Evolutionary conservation across 768 basidiomycete genomes (phyloP).

Genomic region (Strobilomyces echinocephalus): DNA sequence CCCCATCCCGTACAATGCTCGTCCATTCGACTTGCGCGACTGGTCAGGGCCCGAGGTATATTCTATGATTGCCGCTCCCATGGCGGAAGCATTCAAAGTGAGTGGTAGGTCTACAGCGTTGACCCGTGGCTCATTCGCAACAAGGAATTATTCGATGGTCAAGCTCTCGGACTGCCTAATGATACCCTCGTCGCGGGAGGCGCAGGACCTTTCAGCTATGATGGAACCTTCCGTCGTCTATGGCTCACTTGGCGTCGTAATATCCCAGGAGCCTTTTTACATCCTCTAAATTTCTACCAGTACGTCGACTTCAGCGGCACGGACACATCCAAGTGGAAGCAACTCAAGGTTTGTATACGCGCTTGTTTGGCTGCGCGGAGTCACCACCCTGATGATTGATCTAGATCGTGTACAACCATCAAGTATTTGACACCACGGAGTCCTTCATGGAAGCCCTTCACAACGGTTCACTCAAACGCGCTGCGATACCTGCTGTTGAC

Average conservation of each 20-base stretch:
- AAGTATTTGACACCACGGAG: conserved; percentile 45
- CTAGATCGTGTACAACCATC: conserved; percentile 56
- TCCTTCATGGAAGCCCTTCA: conserved; percentile 51
- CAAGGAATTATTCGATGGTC: conserved; percentile 48
- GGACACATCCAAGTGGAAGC: conserved; percentile 47
- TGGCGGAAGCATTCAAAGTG: conserved; percentile 42
- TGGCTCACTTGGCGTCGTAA: conserved; percentile 52
- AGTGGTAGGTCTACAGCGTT: background rate
- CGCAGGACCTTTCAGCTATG: conserved; percentile 52
- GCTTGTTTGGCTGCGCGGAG: background rate
- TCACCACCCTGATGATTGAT: background rate
- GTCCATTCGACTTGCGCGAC: conserved; percentile 32
- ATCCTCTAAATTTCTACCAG: conserved; percentile 50
- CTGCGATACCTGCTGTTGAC: conserved; percentile 27
- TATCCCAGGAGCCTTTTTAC: conserved; percentile 48
- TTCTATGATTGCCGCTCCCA: conserved; percentile 29
- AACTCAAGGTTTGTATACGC: conserved; percentile 39
- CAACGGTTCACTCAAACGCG: conserved; percentile 47
- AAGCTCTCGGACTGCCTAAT: conserved; percentile 38
- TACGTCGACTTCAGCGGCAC: conserved; percentile 56
- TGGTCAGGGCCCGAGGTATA: conserved; percentile 28
- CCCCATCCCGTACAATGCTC: conserved; percentile 52
- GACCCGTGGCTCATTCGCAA: background rate
- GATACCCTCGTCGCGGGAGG: conserved; percentile 47
- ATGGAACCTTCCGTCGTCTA: conserved; percentile 53